A percentile compares a stretch with the other conserved stretches of the same genome.
These are phyloP conservation scores for Monosporascus sp. DNA, from an alignment of 2,329 filamentous ascomycete species.

Conservation along the genomic window DNA sequence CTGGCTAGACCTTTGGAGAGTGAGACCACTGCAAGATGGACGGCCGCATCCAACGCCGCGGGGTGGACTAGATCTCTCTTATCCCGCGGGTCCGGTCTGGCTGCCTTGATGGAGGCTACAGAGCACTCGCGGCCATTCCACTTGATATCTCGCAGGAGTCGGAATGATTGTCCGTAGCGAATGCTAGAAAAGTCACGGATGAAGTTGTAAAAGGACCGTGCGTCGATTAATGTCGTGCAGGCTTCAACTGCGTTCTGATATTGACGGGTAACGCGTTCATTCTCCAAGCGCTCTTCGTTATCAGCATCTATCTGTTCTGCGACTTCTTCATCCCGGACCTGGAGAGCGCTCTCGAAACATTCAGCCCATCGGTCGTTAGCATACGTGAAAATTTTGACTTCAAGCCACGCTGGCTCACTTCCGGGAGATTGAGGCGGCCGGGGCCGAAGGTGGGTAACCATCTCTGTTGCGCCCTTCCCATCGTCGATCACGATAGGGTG, in stretches of 20 bases:
- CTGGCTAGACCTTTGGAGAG: not conserved
- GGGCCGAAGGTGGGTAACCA: not conserved
- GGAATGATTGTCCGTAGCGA: no score
- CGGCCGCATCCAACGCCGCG: slow-evolving; percentile 30
- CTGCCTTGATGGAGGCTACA: slow-evolving; percentile 16
- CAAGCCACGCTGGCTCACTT: slow-evolving; percentile 7
- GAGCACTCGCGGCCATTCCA: slow-evolving; percentile 22
- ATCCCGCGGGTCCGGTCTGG: slow-evolving; percentile 10
- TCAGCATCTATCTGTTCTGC: not conserved
- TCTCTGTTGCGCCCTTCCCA: not conserved
- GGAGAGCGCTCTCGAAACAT: slow-evolving; percentile 14
- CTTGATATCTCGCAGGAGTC: slow-evolving; percentile 14
- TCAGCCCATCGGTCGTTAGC: slow-evolving; percentile 12
- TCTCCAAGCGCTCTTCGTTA: slow-evolving; percentile 6
- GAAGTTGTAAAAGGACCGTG: no score
- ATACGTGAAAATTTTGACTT: slow-evolving; percentile 14
- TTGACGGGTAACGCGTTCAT: slow-evolving; percentile 9
- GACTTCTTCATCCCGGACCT: slow-evolving; percentile 9
- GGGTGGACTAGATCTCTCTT: slow-evolving; percentile 29
- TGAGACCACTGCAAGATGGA: slow-evolving; percentile 19
- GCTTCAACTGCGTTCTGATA: no score
- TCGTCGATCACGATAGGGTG: not conserved
- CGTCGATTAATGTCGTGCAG: no score
- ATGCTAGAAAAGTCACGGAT: no score
- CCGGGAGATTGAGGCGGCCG: not conserved